Evolutionary conservation across 306 rosid genomes (phyloP), one percentile per base, ranked within the genome.

Genomic region (Pterocarpus santalinus): DNA sequence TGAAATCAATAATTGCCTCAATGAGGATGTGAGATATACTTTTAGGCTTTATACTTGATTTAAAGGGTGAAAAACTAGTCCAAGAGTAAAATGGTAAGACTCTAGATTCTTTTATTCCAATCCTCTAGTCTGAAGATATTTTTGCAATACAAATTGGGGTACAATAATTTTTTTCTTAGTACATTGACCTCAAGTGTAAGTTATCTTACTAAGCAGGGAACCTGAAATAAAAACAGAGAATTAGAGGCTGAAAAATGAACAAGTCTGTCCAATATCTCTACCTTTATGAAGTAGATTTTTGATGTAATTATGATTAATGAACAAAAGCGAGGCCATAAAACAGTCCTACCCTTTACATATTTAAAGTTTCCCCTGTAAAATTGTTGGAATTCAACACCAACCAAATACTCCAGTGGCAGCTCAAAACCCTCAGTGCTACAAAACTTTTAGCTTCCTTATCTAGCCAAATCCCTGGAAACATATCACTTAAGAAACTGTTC

Each of bases 391-490:
- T 53, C 44, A 14, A 14, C n/a, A 22, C 36, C 67, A 44, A 15
- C 17, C 46, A 44, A 15, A 61, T 44, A 75, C 44, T 75, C 33
- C 46, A 41, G 60, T 30, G 58, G 41, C 79, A 15, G 46, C 46
- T 75, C 34, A 12, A 69, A 46, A 17, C n/a, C 43, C 44, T 8
- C 44, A 6, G 49, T 30, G 36, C 60, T 56, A 44, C 79, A 36
- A 75, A 75, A 30, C 10, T 33, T 33, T 8, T 1, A 38, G 47
- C 62, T 34, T 62, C 41, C 68, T 22, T 62, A 63, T 63, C 72
- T 47, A n/a, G 72, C 28, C 62, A 76, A 63, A 47, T 16, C 39
- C 9, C 72, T 47, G 8, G 72, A 76, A 76, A 76, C 36, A 3
- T 49, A 34, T 35, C 15, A 47, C 49, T 34, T 11, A 15, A 35